Conservation (phyloP, 1,139 yeast species). For the Pichia sp. region DNA sequence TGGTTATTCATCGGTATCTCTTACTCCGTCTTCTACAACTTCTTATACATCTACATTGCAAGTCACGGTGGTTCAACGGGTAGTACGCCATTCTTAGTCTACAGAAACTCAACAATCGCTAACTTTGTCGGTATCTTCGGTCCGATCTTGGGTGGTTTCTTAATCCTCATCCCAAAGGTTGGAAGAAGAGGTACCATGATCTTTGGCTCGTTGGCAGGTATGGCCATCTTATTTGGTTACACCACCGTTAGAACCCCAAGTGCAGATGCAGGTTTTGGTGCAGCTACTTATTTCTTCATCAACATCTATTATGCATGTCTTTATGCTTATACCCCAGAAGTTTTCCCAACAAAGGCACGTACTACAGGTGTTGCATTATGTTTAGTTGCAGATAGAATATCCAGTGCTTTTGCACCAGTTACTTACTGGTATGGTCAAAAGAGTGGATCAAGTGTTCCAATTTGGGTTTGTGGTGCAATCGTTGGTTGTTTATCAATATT, state of each 20-base stretch:
- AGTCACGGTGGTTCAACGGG: conserved; percentile 45
- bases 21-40: conserved; percentile 50
- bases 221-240: conserved; percentile 57
- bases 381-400: conserved; percentile 45
- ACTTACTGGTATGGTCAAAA: conserved; percentile 44
- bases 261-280: conserved; percentile 51
- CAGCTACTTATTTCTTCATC: conserved; percentile 49
- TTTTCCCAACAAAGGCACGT: conserved; percentile 53
- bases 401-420: conserved; percentile 52
- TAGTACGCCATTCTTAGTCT: conserved; percentile 39
- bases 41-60: conserved; percentile 47
- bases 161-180: conserved; percentile 43
- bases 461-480: conserved; percentile 56
- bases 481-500: conserved; percentile 44
- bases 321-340: conserved; percentile 61
- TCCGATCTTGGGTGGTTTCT: conserved; percentile 52
- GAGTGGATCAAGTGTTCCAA: conserved; percentile 46
- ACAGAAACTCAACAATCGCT: conserved; percentile 52
- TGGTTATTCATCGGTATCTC: conserved; percentile 54
- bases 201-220: conserved; percentile 51
- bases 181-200: conserved; percentile 59
- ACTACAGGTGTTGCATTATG: conserved; percentile 58
- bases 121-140: conserved; percentile 54
- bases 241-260: conserved; percentile 50
- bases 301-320: conserved; percentile 55